Percentiles rank a stretch among this genome's conserved stretches.
Conservation (phyloP, 768 basidiomycete genomes). For the Crassisporium funariophilum region DNA sequence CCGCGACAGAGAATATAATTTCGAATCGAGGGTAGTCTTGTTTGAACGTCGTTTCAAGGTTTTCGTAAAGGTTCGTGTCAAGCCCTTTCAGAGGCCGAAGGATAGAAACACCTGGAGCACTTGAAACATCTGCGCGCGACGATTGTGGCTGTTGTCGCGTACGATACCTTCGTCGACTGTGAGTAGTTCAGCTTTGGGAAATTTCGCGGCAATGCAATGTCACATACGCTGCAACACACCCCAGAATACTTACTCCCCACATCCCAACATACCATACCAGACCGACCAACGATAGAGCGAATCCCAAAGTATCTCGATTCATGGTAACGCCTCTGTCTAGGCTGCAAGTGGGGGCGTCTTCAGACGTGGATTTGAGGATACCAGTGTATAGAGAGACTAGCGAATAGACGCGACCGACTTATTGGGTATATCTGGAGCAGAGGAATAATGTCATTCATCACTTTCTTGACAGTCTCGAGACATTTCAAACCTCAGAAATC, state of each 20-base stretch:
- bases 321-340: no score
- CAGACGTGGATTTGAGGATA: no score
- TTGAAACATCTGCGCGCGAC: constrained; percentile 43
- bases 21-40: constrained; percentile 94
- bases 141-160: constrained; percentile 64
- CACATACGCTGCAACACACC: constrained; percentile 71
- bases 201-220: neutral
- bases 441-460: no score
- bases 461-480: no score
- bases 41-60: constrained; percentile 88
- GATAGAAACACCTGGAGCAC: constrained; percentile 88
- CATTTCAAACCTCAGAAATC: no score
- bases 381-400: no score
- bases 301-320: constrained; percentile 14
- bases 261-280: constrained; percentile 61
- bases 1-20: constrained; percentile 89
- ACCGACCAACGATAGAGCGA: constrained; percentile 40
- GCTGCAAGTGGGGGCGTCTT: neutral
- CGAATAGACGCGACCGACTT: no score
- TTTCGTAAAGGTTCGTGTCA: constrained; percentile 95
- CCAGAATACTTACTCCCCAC: constrained; percentile 69
- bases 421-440: no score
- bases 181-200: neutral
- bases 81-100: constrained; percentile 93
- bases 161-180: constrained; percentile 77